Percentiles rank a stretch among this genome's conserved stretches.
phyloP scores from a whole-genome alignment of 345 rosid species.

The Carallia brachiata region DNA sequence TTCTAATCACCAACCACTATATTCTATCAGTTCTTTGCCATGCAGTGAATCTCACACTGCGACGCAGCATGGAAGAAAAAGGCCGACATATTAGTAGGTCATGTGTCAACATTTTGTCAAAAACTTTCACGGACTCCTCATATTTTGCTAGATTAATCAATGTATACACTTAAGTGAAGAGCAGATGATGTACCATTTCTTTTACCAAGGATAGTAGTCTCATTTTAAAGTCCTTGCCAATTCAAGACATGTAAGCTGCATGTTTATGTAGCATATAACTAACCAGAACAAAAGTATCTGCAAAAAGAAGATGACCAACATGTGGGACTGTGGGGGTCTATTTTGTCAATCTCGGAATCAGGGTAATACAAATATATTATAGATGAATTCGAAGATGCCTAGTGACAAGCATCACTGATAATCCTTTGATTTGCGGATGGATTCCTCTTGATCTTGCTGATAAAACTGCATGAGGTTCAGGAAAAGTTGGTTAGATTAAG shows the following conservation, averaged over 20 bases:
- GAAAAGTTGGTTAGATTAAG: slow-evolving; percentile 17
- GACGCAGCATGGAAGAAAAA: too few relatives aligned
- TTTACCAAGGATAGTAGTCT: background rate
- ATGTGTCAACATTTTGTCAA: too few relatives aligned
- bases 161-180: too few relatives aligned
- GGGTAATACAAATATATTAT: background rate
- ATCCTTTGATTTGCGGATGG: slow-evolving; percentile 12
- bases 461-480: slow-evolving; percentile 37
- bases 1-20: background rate
- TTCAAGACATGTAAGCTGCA: slow-evolving; percentile 8
- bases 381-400: slow-evolving; percentile 5
- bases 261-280: background rate
- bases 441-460: slow-evolving; percentile 30
- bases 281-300: too few relatives aligned
- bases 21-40: background rate
- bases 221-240: background rate
- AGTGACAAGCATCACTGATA: slow-evolving; percentile 9
- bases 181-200: background rate
- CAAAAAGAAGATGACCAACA: background rate
- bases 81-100: too few relatives aligned
- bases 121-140: too few relatives aligned
- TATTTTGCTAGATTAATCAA: too few relatives aligned
- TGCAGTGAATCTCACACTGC: background rate
- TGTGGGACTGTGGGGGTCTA: background rate
- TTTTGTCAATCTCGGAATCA: background rate